Conservation (phyloP, 2,329 filamentous ascomycete genomes). For the Epichloe coenophiala region DNA sequence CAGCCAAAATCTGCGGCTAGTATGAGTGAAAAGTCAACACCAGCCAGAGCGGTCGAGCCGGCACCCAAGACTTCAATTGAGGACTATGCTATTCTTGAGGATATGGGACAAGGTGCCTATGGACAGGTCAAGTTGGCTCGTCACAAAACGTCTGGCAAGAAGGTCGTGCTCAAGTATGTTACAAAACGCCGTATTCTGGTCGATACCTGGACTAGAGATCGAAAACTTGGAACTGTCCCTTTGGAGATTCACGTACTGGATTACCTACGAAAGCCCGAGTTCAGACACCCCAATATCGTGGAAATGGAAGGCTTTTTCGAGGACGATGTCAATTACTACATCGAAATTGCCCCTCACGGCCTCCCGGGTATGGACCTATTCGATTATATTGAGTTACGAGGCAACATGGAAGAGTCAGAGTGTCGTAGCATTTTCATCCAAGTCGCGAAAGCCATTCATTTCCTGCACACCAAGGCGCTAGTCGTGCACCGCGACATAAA, state of each 20-base stretch:
- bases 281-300: slow-evolving; percentile 55
- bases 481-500: slow-evolving; percentile 98
- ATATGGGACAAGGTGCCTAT: slow-evolving; percentile 97
- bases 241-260: slow-evolving; percentile 95
- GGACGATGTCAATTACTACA: slow-evolving; percentile 90
- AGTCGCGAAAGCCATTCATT: slow-evolving; percentile 77
- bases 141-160: slow-evolving; percentile 66
- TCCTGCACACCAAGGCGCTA: slow-evolving; percentile 77
- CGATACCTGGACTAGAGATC: slow-evolving; percentile 94
- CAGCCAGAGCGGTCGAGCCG: slow-evolving; percentile 23
- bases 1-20: slow-evolving; percentile 19
- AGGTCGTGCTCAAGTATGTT: slow-evolving; percentile 93
- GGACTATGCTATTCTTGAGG: slow-evolving; percentile 85
- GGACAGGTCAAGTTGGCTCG: slow-evolving; percentile 92
- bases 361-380: slow-evolving; percentile 97
- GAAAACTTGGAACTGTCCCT: slow-evolving; percentile 83
- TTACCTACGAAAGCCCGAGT: slow-evolving; percentile 65
- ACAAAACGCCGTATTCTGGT: slow-evolving; percentile 94
- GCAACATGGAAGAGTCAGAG: slow-evolving; percentile 92
- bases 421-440: slow-evolving; percentile 92
- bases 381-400: slow-evolving; percentile 92
- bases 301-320: slow-evolving; percentile 64
- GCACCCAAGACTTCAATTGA: slow-evolving; percentile 67
- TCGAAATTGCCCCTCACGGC: slow-evolving; percentile 93
- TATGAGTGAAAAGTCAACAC: slow-evolving; percentile 19